Percentiles rank a stretch among this genome's conserved stretches.
These are phyloP conservation scores for Saccharomyces uvarum DNA, from an alignment of 1,139 yeast species.

Conservation along the genomic window DNA sequence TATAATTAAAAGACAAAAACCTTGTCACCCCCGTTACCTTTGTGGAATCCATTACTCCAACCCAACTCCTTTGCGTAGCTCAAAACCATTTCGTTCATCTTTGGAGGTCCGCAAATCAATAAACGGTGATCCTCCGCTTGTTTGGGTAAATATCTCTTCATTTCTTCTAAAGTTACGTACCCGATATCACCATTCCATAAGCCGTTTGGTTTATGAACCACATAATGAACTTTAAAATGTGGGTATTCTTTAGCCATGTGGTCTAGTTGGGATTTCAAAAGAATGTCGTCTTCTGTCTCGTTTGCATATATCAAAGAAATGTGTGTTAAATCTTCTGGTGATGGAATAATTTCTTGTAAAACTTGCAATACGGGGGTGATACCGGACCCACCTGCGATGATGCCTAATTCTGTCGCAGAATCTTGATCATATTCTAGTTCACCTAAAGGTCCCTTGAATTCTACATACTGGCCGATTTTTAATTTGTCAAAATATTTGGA, in stretches of 20 bases:
- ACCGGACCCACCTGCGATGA: slow-evolving; percentile 81
- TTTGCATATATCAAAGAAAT: slow-evolving; percentile 61
- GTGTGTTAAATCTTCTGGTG: slow-evolving; percentile 55
- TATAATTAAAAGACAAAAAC: slow-evolving; percentile 53
- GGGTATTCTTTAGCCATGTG: slow-evolving; percentile 59
- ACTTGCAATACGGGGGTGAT: slow-evolving; percentile 77
- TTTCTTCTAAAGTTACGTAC: slow-evolving; percentile 49
- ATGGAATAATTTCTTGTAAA: slow-evolving; percentile 49
- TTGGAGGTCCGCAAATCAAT: slow-evolving; percentile 71
- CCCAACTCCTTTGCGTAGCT: slow-evolving; percentile 51
- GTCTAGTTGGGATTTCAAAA: slow-evolving; percentile 62
- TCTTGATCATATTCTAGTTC: slow-evolving; percentile 53
- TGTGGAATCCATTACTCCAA: slow-evolving; percentile 47
- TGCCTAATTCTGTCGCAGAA: slow-evolving; percentile 53
- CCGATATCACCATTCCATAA: slow-evolving; percentile 58
- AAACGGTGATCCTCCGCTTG: slow-evolving; percentile 46
- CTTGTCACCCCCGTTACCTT: slow-evolving; percentile 51
- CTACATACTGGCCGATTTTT: slow-evolving; percentile 56
- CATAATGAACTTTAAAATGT: slow-evolving; percentile 47
- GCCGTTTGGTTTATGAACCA: slow-evolving; percentile 35
- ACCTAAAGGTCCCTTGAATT: slow-evolving; percentile 74
- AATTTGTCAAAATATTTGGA: slow-evolving; percentile 57
- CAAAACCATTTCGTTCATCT: slow-evolving; percentile 49
- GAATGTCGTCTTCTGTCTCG: slow-evolving; percentile 66
- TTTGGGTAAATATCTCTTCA: slow-evolving; percentile 44